Percentiles rank a stretch among this genome's conserved stretches.
phyloP scores from a whole-genome alignment of 164 flowering plant genomes.

The Aristolochia contorta region DNA sequence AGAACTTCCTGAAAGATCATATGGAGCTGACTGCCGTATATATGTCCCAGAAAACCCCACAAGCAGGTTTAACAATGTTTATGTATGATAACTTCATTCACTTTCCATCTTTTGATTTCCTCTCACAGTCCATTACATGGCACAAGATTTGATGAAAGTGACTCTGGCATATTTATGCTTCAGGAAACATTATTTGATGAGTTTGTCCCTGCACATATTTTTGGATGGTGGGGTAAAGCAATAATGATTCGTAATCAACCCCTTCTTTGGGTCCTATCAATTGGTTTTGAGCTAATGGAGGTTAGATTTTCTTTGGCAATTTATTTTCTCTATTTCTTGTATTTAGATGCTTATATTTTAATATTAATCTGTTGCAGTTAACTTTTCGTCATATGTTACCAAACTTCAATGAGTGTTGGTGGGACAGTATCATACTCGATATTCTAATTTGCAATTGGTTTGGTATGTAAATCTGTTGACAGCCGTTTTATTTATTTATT shows the following conservation, averaged over 20 bases:
- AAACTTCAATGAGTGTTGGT: conserved; percentile 98
- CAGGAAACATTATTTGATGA: conserved; percentile 97
- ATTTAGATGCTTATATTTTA: neutral
- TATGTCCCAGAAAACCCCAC: conserved; percentile 80
- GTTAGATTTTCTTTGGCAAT: conserved; percentile 25
- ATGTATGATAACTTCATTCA: conserved; percentile 77
- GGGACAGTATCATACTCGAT: conserved; percentile 96
- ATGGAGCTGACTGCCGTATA: conserved; percentile 92
- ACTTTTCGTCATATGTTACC: conserved; percentile 99
- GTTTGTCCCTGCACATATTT: conserved; percentile 88
- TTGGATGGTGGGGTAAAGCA: conserved; percentile 99
- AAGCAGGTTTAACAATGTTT: conserved; percentile 99
- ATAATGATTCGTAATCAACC: conserved; percentile 99
- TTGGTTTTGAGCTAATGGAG: conserved; percentile 98
- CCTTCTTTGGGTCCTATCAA: conserved; percentile 88
- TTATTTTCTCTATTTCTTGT: neutral
- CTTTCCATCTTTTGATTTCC: conserved; percentile 16
- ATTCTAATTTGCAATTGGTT: conserved; percentile 97
- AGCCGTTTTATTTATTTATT: neutral
- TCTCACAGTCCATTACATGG: neutral
- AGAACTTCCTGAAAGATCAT: conserved; percentile 99
- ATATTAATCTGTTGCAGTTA: conserved; percentile 40
- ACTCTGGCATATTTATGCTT: conserved; percentile 13
- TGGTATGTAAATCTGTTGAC: conserved; percentile 62
- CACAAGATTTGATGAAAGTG: neutral